phyloP scores from a whole-genome alignment of 768 basidiomycete genomes.

The Phanerochaete carnosa region DNA sequence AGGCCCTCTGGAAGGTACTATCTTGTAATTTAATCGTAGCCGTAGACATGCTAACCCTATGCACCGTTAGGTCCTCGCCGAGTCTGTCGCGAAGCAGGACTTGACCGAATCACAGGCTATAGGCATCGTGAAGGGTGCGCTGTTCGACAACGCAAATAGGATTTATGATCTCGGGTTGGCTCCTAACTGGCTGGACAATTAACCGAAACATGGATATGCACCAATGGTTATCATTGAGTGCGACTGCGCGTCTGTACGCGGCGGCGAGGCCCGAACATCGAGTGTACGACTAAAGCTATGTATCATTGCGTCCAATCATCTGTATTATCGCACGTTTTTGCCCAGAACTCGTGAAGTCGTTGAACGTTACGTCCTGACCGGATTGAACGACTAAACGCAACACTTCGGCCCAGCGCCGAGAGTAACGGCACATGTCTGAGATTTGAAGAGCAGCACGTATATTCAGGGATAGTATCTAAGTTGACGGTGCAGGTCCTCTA shows the following conservation, averaged over 20 bases:
- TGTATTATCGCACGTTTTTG: not conserved
- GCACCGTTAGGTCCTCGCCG: conserved; percentile 50
- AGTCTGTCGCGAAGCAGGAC: conserved; percentile 44
- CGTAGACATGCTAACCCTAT: not conserved
- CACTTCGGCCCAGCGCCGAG: not conserved
- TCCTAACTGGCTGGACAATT: conserved; percentile 17
- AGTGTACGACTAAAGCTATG: no score
- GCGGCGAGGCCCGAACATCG: no score
- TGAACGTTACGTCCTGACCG: not conserved
- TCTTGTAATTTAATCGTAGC: not conserved
- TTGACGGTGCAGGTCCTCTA: no score
- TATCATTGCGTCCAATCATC: no score
- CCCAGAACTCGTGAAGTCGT: not conserved
- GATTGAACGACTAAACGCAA: not conserved
- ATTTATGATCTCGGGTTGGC: conserved; percentile 56
- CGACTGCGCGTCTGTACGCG: no score
- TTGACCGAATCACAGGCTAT: conserved; percentile 55
- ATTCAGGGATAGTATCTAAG: no score
- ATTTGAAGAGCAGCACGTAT: no score
- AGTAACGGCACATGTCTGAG: no score
- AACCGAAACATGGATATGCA: no score
- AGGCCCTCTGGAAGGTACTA: conserved; percentile 55
- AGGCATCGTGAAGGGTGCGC: conserved; percentile 46
- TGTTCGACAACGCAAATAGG: conserved; percentile 67
- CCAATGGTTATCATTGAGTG: no score